These are phyloP conservation scores for Talaromyces adpressus DNA, from an alignment of 495 filamentous ascomycete genomes.

Conservation along the genomic window DNA sequence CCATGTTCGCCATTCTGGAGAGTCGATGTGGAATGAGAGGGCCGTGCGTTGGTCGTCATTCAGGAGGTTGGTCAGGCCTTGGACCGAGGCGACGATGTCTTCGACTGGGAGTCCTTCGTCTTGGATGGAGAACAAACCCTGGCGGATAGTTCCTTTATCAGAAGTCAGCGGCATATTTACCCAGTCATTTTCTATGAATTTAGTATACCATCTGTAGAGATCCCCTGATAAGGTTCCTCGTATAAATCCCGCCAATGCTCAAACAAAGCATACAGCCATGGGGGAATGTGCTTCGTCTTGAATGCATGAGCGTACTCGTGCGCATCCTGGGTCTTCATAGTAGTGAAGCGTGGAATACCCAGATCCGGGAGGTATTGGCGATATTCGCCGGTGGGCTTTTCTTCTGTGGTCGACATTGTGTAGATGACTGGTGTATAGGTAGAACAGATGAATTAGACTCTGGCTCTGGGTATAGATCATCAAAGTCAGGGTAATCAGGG, in stretches of 20 bases:
- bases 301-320: slow-evolving; percentile 58
- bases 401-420: background rate
- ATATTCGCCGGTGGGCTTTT: slow-evolving; percentile 38
- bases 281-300: slow-evolving; percentile 50
- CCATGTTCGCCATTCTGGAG: slow-evolving; percentile 66
- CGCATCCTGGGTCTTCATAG: slow-evolving; percentile 54
- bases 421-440: background rate
- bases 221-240: slow-evolving; percentile 62
- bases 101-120: slow-evolving; percentile 56
- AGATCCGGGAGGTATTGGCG: slow-evolving; percentile 57
- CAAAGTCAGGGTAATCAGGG: background rate
- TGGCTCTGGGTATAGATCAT: background rate
- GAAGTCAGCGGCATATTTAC: slow-evolving; percentile 11
- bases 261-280: slow-evolving; percentile 62
- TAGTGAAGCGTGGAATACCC: slow-evolving; percentile 50
- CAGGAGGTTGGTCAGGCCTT: slow-evolving; percentile 34
- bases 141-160: slow-evolving; percentile 41
- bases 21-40: slow-evolving; percentile 56
- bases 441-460: background rate
- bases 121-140: slow-evolving; percentile 49
- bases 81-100: slow-evolving; percentile 43
- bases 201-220: slow-evolving; percentile 56
- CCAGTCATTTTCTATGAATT: background rate
- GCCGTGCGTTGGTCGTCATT: slow-evolving; percentile 38
- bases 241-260: slow-evolving; percentile 59